Percentiles rank a stretch among this genome's conserved stretches.
These are phyloP conservation scores for Coemansia sp. DNA, from an alignment of 192 early-diverging fungal genomes.

Conservation along the genomic window DNA sequence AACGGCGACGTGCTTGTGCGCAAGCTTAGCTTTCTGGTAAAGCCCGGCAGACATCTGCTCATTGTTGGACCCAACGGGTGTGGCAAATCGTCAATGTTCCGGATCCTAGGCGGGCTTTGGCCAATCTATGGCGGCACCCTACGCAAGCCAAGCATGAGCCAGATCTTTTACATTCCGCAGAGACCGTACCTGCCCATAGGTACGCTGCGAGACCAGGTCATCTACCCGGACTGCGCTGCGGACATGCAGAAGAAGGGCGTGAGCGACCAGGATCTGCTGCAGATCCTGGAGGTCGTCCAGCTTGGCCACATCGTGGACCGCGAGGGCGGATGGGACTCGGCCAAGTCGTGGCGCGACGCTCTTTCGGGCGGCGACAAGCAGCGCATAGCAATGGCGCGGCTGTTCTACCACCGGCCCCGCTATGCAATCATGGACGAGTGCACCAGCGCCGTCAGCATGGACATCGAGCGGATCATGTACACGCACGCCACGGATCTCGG, in stretches of 20 bases:
- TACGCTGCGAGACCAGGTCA: conserved; percentile 95
- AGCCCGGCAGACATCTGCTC: conserved; percentile 87
- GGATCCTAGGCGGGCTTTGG: conserved; percentile 95
- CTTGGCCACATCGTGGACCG: conserved; percentile 80
- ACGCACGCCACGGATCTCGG: conserved; percentile 76
- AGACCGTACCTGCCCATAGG: conserved; percentile 95
- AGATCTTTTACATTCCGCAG: conserved; percentile 98
- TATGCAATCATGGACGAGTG: conserved; percentile 98
- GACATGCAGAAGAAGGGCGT: conserved; percentile 74
- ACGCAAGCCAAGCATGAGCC: conserved; percentile 72
- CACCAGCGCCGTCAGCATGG: conserved; percentile 89
- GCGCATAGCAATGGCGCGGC: conserved; percentile 92
- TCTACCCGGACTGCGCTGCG: conserved; percentile 87
- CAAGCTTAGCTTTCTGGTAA: conserved; percentile 83
- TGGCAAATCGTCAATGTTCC: conserved; percentile 93
- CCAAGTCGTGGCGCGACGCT: conserved; percentile 87
- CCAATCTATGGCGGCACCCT: conserved; percentile 86
- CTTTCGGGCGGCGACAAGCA: conserved; percentile 98
- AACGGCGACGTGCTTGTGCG: conserved; percentile 92
- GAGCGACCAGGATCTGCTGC: conserved; percentile 77
- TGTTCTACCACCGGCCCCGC: conserved; percentile 95
- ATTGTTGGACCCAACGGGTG: conserved; percentile 96
- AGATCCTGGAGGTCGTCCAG: conserved; percentile 82
- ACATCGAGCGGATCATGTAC: conserved; percentile 92
- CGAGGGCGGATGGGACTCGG: conserved; percentile 89